Conservation (phyloP, 345 rosid species). For the Lepidium sativum region DNA sequence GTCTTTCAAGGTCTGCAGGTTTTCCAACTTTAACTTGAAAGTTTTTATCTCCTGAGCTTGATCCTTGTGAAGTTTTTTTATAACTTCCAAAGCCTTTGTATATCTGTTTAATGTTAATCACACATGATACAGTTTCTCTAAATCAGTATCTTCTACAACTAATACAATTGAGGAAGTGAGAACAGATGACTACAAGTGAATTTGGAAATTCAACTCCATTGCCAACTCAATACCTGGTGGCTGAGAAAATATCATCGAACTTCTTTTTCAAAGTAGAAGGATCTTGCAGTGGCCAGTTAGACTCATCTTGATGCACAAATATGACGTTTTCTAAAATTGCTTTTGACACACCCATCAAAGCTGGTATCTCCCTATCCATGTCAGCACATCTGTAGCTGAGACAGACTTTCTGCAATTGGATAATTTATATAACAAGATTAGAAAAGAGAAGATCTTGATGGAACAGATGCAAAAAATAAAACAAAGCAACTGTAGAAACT, state of each 20-base stretch:
- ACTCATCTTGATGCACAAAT: constrained; percentile 97
- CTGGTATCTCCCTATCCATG: constrained; percentile 95
- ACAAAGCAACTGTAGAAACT: too few relatives aligned
- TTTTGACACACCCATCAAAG: constrained; percentile 94
- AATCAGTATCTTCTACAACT: constrained; percentile 11
- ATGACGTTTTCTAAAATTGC: constrained; percentile 92
- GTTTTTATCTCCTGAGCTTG: constrained; percentile 89
- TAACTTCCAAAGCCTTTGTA: constrained; percentile 94
- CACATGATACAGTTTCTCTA: constrained; percentile 8
- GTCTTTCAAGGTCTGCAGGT: constrained; percentile 90
- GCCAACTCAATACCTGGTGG: constrained; percentile 74
- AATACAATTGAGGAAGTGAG: background rate
- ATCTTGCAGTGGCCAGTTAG: constrained; percentile 97
- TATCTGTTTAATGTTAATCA: constrained; percentile 42
- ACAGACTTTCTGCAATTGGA: constrained; percentile 94
- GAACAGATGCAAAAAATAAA: too few relatives aligned
- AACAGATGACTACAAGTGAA: background rate
- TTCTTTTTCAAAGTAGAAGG: constrained; percentile 90
- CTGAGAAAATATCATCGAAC: constrained; percentile 98
- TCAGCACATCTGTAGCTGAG: constrained; percentile 97
- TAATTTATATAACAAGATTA: too few relatives aligned
- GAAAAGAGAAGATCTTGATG: too few relatives aligned
- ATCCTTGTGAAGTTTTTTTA: constrained; percentile 94
- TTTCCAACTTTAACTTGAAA: constrained; percentile 79
- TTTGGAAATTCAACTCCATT: constrained; percentile 22